Conservation (phyloP, 1,284 basidiomycete species). For the Paramarasmius palmivorus region DNA sequence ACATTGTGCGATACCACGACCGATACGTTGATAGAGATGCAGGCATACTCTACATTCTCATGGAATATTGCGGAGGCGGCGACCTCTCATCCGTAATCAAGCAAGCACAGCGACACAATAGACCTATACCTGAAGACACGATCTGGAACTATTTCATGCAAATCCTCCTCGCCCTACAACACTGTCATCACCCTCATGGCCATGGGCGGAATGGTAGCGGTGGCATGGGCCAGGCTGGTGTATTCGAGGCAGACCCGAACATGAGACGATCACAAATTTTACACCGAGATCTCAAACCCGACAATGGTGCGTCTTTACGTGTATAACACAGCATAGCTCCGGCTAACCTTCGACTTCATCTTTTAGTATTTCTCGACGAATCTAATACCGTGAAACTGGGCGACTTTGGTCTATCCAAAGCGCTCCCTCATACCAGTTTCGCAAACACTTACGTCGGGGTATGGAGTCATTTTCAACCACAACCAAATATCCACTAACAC, state of each 20-base stretch:
- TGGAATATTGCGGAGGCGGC: slow-evolving; percentile 97
- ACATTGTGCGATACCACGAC: slow-evolving; percentile 95
- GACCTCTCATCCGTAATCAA: slow-evolving; percentile 89
- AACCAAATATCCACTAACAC: not conserved
- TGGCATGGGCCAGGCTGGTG: slow-evolving; percentile 21
- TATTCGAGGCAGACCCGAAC: slow-evolving; percentile 39
- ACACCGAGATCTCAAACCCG: slow-evolving; percentile 95
- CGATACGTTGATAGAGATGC: slow-evolving; percentile 89
- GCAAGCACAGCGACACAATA: slow-evolving; percentile 65
- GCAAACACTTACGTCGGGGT: slow-evolving; percentile 97
- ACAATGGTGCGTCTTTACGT: slow-evolving; percentile 71
- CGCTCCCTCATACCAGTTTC: slow-evolving; percentile 83
- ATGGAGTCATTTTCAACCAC: slow-evolving; percentile 29
- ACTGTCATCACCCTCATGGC: slow-evolving; percentile 84
- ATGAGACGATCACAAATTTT: slow-evolving; percentile 77
- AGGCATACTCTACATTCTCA: slow-evolving; percentile 91
- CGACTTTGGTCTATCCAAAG: slow-evolving; percentile 95
- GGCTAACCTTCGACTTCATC: slow-evolving; percentile 9
- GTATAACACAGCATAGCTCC: not conserved
- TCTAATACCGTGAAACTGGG: slow-evolving; percentile 86
- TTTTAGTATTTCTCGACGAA: slow-evolving; percentile 80
- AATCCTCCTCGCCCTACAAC: slow-evolving; percentile 85
- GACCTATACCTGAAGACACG: slow-evolving; percentile 84
- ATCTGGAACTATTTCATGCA: slow-evolving; percentile 97
- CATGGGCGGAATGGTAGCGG: slow-evolving; percentile 47